These are phyloP conservation scores for Cytidiella melzeri DNA, from an alignment of 768 basidiomycete species.

Conservation along the genomic window DNA sequence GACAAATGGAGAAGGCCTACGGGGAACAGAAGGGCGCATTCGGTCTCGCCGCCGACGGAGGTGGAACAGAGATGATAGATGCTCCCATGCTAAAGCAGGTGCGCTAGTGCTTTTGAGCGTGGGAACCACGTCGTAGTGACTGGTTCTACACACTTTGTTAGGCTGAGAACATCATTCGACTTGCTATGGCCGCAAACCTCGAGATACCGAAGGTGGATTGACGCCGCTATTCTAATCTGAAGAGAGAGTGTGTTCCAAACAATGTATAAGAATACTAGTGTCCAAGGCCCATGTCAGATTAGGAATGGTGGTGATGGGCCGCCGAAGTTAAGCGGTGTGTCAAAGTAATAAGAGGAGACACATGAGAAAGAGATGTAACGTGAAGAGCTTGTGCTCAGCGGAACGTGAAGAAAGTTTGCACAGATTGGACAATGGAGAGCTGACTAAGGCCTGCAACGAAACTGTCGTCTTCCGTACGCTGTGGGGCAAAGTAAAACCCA, in stretches of 20 bases:
- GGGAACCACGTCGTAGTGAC: not conserved
- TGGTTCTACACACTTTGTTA: conserved; percentile 14
- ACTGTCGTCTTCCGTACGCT: conserved; percentile 19
- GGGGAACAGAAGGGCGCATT: conserved; percentile 54
- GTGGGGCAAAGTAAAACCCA: conserved; percentile 90
- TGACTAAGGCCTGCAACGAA: conserved; percentile 3
- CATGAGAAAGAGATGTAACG: not conserved
- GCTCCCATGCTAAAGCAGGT: conserved; percentile 88
- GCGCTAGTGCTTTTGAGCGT: no score
- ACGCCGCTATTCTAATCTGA: not conserved
- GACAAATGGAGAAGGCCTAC: conserved; percentile 56
- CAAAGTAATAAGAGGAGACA: not conserved
- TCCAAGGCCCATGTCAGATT: no score
- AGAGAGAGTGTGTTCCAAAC: not conserved
- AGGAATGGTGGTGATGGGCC: no score
- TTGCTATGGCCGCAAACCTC: conserved; percentile 50
- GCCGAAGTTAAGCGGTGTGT: not conserved
- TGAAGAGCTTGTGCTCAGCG: not conserved
- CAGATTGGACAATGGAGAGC: conserved; percentile 8
- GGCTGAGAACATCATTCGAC: conserved; percentile 46
- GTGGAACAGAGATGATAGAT: conserved; percentile 78
- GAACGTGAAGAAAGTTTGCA: conserved; percentile 10
- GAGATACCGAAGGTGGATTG: conserved; percentile 34
- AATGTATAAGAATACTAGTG: not conserved
- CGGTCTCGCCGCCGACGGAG: conserved; percentile 54